These are phyloP conservation scores for Harrya chromipes DNA, from an alignment of 768 basidiomycete genomes.

Conservation along the genomic window DNA sequence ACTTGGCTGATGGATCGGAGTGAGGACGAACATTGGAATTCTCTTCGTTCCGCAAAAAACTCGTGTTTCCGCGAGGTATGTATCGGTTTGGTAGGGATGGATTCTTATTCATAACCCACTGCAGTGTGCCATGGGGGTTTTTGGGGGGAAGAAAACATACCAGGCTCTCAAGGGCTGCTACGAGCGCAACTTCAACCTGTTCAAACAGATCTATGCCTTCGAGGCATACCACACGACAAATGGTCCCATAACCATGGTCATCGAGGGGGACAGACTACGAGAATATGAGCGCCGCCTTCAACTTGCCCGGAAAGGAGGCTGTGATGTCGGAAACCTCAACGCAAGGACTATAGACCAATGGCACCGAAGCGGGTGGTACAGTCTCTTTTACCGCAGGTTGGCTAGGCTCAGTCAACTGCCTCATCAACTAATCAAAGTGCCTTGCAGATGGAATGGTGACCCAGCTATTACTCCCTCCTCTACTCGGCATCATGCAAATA, in stretches of 20 bases:
- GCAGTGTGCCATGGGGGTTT: conserved; percentile 70
- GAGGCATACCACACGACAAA: conserved; percentile 45
- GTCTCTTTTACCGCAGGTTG: conserved; percentile 66
- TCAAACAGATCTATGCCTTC: conserved; percentile 78
- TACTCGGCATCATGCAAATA: conserved; percentile 35
- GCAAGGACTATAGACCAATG: conserved; percentile 76
- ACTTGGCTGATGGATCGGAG: conserved; percentile 71
- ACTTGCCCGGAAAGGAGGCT: conserved; percentile 58
- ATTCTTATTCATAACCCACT: conserved; percentile 2
- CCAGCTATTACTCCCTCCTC: conserved; percentile 54
- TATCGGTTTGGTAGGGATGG: background rate
- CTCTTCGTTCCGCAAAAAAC: conserved; percentile 76
- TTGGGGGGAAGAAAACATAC: conserved; percentile 75
- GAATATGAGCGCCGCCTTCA: conserved; percentile 74
- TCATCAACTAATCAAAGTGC: conserved; percentile 3
- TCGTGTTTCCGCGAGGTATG: conserved; percentile 75
- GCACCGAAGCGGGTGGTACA: conserved; percentile 77
- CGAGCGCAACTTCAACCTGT: conserved; percentile 80
- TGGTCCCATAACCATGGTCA: conserved; percentile 38
- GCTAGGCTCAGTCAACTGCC: conserved; percentile 4
- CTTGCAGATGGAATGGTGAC: conserved; percentile 61
- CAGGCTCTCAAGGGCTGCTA: conserved; percentile 84
- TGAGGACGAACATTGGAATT: conserved; percentile 76
- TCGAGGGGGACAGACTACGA: conserved; percentile 62
- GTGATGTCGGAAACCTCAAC: conserved; percentile 71